phyloP scores from a whole-genome alignment of 2,329 filamentous ascomycete species.

The Diaporthe vaccinii region DNA sequence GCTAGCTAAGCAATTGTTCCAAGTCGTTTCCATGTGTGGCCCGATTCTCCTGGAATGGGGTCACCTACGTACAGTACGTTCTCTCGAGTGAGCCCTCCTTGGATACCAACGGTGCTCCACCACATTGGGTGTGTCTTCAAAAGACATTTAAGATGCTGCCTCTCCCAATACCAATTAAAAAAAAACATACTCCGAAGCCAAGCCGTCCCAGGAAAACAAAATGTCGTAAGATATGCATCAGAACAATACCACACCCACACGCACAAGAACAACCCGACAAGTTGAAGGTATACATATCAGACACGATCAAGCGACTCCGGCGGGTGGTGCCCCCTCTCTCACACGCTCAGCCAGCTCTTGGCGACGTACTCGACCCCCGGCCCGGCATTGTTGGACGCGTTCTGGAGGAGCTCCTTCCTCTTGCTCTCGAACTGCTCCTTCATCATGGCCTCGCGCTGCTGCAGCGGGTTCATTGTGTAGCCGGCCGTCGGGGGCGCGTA shows the following conservation, averaged over 20 bases:
- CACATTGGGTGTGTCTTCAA: background rate
- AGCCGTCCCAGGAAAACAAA: background rate
- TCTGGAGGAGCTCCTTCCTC: conserved; percentile 57
- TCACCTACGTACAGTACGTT: conserved; percentile 7
- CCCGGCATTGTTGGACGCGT: conserved; percentile 54
- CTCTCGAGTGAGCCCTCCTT: conserved; percentile 15
- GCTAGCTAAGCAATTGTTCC: conserved; percentile 12
- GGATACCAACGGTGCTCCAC: background rate
- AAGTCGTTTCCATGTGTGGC: background rate
- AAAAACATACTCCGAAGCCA: conserved; percentile 19
- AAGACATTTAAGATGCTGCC: conserved; percentile 8
- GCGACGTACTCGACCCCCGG: conserved; percentile 55
- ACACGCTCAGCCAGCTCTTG: conserved; percentile 53
- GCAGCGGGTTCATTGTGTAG: conserved; percentile 58
- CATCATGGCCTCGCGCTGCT: conserved; percentile 63
- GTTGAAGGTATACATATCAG: background rate
- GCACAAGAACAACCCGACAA: background rate
- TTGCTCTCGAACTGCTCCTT: conserved; percentile 59
- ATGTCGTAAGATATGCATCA: conserved; percentile 25
- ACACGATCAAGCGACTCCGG: background rate
- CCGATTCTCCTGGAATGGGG: conserved; percentile 37
- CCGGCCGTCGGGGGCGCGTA: conserved; percentile 51
- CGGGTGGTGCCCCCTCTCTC: conserved; percentile 18
- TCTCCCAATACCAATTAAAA: background rate
- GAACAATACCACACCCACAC: background rate